These are phyloP conservation scores for Phytophthora kernoviae DNA, from an alignment of 352 stramenopile species.

Conservation along the genomic window DNA sequence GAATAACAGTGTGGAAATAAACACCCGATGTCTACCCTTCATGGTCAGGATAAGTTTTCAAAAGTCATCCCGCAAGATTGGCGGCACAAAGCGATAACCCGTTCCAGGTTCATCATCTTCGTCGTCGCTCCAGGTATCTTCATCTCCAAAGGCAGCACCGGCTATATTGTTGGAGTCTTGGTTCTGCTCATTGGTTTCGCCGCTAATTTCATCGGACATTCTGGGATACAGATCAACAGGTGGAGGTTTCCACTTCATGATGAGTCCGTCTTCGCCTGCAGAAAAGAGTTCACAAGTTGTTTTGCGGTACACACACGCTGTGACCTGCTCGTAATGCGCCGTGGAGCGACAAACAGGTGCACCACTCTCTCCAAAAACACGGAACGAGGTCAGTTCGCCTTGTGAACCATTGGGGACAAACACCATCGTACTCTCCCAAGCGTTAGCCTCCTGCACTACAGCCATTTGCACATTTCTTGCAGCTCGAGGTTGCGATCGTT, in stretches of 20 bases:
- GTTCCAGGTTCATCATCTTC: conserved; percentile 30
- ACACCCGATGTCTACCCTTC: too few relatives aligned
- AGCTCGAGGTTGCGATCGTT: conserved; percentile 33
- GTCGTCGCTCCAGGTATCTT: conserved; percentile 67
- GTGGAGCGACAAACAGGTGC: conserved; percentile 34
- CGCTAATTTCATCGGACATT: conserved; percentile 10
- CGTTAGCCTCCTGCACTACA: conserved; percentile 59
- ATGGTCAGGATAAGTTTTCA: conserved; percentile 5
- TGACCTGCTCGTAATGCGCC: conserved; percentile 69
- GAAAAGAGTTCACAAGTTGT: conserved; percentile 61
- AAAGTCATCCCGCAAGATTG: conserved; percentile 58
- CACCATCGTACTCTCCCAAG: conserved; percentile 52
- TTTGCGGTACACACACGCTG: conserved; percentile 62
- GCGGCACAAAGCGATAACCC: conserved; percentile 57
- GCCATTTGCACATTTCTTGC: conserved; percentile 59
- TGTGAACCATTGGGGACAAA: conserved; percentile 66
- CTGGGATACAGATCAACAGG: conserved; percentile 34
- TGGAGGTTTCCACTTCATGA: conserved; percentile 70
- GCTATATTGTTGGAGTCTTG: conserved; percentile 8
- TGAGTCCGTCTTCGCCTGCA: conserved; percentile 64
- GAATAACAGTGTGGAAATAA: conserved; percentile 11
- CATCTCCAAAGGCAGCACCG: conserved; percentile 27
- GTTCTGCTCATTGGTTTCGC: conserved; percentile 3
- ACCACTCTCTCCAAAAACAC: conserved; percentile 54
- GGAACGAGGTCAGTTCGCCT: conserved; percentile 54